Conservation (phyloP, 164 flowering plant genomes). For the Macadamia integrifolia region DNA sequence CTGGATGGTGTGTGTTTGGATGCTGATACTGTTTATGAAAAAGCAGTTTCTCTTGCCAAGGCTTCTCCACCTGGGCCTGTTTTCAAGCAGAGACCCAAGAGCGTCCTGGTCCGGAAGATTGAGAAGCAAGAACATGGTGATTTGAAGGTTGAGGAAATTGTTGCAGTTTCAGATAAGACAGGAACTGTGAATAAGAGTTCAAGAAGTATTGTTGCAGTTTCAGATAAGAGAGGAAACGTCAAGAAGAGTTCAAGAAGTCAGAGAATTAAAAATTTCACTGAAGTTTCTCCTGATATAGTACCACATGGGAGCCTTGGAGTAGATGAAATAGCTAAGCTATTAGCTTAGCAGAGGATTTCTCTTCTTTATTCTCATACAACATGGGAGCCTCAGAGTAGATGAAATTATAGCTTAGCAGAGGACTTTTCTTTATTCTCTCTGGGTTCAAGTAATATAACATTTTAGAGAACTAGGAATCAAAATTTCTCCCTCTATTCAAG, state of each 20-base stretch:
- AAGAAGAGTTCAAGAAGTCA: constrained; percentile 24
- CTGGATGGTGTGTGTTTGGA: constrained; percentile 50
- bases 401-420: too few relatives aligned
- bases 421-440: too few relatives aligned
- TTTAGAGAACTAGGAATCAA: too few relatives aligned
- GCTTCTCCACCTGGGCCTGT: constrained; percentile 71
- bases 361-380: too few relatives aligned
- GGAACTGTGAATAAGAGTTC: constrained; percentile 24
- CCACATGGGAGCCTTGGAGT: constrained; percentile 64
- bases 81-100: constrained; percentile 36
- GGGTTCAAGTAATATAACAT: too few relatives aligned
- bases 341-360: constrained; percentile 27
- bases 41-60: constrained; percentile 51
- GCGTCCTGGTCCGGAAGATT: constrained; percentile 14
- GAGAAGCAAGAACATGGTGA: constrained; percentile 25
- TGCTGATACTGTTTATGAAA: constrained; percentile 56
- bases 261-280: constrained; percentile 31
- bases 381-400: too few relatives aligned
- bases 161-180: constrained; percentile 16
- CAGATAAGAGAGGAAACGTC: constrained; percentile 20
- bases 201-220: constrained; percentile 15
- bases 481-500: too few relatives aligned
- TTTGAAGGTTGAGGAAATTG: constrained; percentile 19
- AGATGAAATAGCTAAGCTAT: constrained; percentile 86
- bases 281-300: constrained; percentile 25